A percentile compares a stretch with the other conserved stretches of the same genome.
phyloP scores from a whole-genome alignment of 305 asterid genomes.

The Fraxinus xanthoxyloides region DNA sequence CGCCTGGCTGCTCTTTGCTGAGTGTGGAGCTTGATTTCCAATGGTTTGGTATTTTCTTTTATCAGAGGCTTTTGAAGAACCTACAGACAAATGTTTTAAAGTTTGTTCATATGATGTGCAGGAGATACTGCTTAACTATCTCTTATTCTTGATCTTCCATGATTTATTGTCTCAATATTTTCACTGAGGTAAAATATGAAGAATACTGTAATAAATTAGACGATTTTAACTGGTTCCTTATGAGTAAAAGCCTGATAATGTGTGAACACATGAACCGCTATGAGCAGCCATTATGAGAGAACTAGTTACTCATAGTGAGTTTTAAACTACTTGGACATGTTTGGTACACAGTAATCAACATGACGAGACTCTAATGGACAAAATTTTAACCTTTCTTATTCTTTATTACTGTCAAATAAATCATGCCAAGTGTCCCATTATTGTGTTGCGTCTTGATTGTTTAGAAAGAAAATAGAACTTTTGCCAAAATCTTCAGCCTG shows the following conservation, averaged over 20 bases:
- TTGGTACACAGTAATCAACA: background rate
- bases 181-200: background rate
- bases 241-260: background rate
- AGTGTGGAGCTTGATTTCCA: slow-evolving; percentile 69
- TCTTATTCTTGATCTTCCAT: background rate
- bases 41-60: slow-evolving; percentile 61
- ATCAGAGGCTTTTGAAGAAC: slow-evolving; percentile 31
- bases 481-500: background rate
- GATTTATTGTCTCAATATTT: background rate
- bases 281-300: background rate
- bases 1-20: slow-evolving; percentile 79
- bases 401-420: background rate
- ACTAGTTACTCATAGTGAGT: background rate
- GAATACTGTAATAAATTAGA: background rate
- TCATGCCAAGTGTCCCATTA: background rate
- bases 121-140: background rate
- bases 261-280: background rate
- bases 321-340: background rate
- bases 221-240: background rate
- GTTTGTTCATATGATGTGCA: background rate
- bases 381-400: background rate
- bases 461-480: background rate
- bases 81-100: slow-evolving; percentile 17
- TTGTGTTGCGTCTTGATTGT: background rate
- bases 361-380: background rate